Conservation (phyloP, 768 basidiomycete genomes). For the Brasilioporus rufonigricans region DNA sequence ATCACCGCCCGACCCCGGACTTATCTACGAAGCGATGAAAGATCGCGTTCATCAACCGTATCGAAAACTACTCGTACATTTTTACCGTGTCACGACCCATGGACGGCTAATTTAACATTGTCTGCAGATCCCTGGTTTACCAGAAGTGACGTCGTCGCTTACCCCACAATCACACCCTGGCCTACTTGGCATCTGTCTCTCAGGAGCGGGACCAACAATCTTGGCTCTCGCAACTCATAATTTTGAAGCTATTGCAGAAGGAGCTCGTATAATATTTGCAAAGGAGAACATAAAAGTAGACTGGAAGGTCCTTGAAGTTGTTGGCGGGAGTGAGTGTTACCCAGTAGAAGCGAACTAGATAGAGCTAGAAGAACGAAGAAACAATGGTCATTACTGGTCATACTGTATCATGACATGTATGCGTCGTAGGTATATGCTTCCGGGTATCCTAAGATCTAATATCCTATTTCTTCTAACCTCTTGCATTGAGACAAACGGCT, state of each 20-base stretch:
- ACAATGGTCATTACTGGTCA: conserved; percentile 17
- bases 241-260: conserved; percentile 83
- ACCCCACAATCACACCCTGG: conserved; percentile 91
- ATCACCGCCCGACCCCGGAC: conserved; percentile 87
- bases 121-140: conserved; percentile 88
- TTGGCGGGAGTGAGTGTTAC: conserved; percentile 38
- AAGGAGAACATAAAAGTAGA: conserved; percentile 76
- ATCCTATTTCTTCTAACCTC: conserved; percentile 43
- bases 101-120: neutral
- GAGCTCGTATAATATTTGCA: conserved; percentile 73
- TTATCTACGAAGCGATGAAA: conserved; percentile 99
- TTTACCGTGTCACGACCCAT: neutral
- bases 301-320: conserved; percentile 83
- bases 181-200: conserved; percentile 95
- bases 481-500: conserved; percentile 88
- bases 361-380: conserved; percentile 1
- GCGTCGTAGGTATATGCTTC: conserved; percentile 25
- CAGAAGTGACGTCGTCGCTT: conserved; percentile 84
- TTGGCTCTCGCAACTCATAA: conserved; percentile 87
- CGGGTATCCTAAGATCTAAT: conserved; percentile 21
- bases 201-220: conserved; percentile 97
- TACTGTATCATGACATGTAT: conserved; percentile 17
- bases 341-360: conserved; percentile 12
- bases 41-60: conserved; percentile 98
- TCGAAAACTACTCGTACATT: conserved; percentile 75